A percentile compares a stretch with the other conserved stretches of the same genome.
Conservation (phyloP, 768 basidiomycete genomes). For the Trametes cubensis region DNA sequence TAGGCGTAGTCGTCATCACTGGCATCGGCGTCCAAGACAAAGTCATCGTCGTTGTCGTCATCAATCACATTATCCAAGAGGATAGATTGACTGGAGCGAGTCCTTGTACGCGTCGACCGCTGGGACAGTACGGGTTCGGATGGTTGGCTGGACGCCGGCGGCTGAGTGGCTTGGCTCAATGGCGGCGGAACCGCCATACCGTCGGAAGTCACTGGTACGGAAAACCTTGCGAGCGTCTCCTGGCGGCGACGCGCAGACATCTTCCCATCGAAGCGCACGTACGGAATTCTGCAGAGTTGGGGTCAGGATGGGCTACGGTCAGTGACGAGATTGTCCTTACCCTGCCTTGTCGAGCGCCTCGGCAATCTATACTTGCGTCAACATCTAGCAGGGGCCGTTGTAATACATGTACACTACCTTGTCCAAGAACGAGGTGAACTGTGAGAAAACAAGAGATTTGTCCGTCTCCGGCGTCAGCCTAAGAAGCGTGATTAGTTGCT, state of each 20-base stretch:
- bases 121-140: constrained; percentile 3
- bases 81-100: constrained; percentile 2
- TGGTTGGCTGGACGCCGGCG: constrained; percentile 6
- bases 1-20: constrained; percentile 41
- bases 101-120: constrained; percentile 11
- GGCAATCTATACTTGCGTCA: constrained; percentile 54
- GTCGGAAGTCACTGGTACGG: constrained; percentile 57
- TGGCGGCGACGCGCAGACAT: constrained; percentile 82
- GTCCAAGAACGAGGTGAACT: constrained; percentile 85
- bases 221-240: constrained; percentile 75
- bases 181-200: constrained; percentile 9
- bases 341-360: constrained; percentile 66
- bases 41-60: constrained; percentile 30
- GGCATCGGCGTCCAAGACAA: constrained; percentile 24
- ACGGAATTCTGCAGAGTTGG: constrained; percentile 59
- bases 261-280: constrained; percentile 81
- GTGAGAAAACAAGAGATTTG: constrained; percentile 88
- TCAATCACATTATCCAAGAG: constrained; percentile 9
- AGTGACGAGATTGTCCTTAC: constrained; percentile 37
- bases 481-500: constrained; percentile 75
- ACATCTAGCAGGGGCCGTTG: background rate
- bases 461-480: constrained; percentile 66
- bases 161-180: constrained; percentile 10
- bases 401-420: constrained; percentile 47
- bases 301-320: background rate